phyloP scores from a whole-genome alignment of 2,329 filamentous ascomycete species.

The Elsinoe necatrix region DNA sequence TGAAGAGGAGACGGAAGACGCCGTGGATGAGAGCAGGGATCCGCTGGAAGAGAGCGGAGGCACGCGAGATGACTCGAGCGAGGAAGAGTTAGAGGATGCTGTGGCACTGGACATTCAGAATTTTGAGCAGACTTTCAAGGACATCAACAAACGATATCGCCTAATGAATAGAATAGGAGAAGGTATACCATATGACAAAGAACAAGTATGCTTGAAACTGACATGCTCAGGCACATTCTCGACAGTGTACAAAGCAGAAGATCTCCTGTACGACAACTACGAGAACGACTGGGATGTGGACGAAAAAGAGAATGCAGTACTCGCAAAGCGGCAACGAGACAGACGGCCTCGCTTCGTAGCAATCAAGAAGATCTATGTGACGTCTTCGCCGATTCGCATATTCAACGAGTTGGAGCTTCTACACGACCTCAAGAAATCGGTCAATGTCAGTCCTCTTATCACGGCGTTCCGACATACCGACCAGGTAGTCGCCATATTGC shows the following conservation, averaged over 20 bases:
- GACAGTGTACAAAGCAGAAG: constrained; percentile 97
- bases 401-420: constrained; percentile 93
- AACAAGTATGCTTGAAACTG: background rate
- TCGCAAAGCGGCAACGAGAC: constrained; percentile 29
- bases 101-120: constrained; percentile 82
- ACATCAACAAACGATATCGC: constrained; percentile 75
- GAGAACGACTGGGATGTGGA: constrained; percentile 79
- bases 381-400: constrained; percentile 85
- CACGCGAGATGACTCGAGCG: constrained; percentile 47
- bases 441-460: constrained; percentile 86
- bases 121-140: constrained; percentile 71
- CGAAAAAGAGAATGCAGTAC: constrained; percentile 48
- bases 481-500: constrained; percentile 88
- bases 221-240: constrained; percentile 74
- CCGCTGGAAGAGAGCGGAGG: constrained; percentile 43
- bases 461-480: constrained; percentile 93
- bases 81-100: constrained; percentile 54
- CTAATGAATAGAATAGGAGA: constrained; percentile 96
- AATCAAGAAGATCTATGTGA: constrained; percentile 99
- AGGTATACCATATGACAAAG: constrained; percentile 46
- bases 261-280: constrained; percentile 74
- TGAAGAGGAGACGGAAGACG: constrained; percentile 19
- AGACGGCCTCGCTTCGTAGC: constrained; percentile 71
- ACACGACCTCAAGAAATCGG: constrained; percentile 72
- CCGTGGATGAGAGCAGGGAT: constrained; percentile 41